Conservation (phyloP, 2,329 filamentous ascomycete genomes). For the Zymoseptoria ardabiliae region DNA sequence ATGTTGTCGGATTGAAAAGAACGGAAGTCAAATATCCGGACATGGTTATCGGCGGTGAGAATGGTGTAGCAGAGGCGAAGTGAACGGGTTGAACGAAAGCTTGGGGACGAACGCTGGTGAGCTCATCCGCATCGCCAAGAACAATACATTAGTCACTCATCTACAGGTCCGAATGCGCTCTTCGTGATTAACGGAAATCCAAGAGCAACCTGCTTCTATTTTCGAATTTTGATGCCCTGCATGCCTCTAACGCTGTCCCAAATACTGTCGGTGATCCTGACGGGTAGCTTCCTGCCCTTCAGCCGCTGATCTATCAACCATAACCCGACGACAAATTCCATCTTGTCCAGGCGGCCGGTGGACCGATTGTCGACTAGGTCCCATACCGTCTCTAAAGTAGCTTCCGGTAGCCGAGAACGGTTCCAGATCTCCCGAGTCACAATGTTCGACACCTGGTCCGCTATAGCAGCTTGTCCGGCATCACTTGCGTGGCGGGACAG, state of each 20-base stretch:
- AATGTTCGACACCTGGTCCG: conserved; percentile 52
- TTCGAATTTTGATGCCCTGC: conserved; percentile 31
- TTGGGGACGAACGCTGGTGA: not conserved
- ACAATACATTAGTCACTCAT: not conserved
- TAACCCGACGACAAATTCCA: conserved; percentile 75
- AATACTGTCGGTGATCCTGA: conserved; percentile 63
- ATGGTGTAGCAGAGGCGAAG: not conserved
- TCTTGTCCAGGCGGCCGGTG: conserved; percentile 52
- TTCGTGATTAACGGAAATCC: too few relatives aligned
- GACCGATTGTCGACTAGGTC: conserved; percentile 58
- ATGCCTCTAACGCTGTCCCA: conserved; percentile 59
- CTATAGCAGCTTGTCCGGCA: conserved; percentile 7
- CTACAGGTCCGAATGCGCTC: not conserved
- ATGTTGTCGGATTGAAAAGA: conserved; percentile 15
- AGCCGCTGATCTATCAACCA: conserved; percentile 77
- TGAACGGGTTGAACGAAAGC: not conserved
- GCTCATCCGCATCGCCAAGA: not conserved
- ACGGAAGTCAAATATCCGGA: conserved; percentile 19
- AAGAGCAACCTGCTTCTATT: conserved; percentile 1
- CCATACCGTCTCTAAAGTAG: conserved; percentile 70
- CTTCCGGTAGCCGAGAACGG: conserved; percentile 58
- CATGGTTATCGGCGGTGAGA: conserved; percentile 2
- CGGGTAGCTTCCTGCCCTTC: conserved; percentile 70
- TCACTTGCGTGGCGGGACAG: conserved; percentile 4
- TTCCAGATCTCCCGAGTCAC: conserved; percentile 70